Conservation (phyloP, 2,329 filamentous ascomycete genomes). For the Lizonia empirigonia region DNA sequence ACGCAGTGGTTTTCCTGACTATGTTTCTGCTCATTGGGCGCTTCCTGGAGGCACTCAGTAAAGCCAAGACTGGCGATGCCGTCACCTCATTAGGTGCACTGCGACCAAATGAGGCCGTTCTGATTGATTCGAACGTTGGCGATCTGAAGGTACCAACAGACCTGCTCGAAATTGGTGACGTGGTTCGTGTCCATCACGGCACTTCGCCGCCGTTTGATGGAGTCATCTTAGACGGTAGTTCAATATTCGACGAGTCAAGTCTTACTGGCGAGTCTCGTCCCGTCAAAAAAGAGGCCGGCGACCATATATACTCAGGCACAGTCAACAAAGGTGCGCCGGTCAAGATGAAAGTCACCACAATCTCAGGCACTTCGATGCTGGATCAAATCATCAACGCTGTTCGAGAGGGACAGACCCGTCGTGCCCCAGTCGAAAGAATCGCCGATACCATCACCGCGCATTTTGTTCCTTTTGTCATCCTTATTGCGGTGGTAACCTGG, state of each 20-base stretch:
- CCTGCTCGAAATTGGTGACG: slow-evolving; percentile 61
- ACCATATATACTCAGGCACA: slow-evolving; percentile 73
- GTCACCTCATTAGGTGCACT: slow-evolving; percentile 79
- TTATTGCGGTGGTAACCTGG: slow-evolving; percentile 74
- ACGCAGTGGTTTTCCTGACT: slow-evolving; percentile 90
- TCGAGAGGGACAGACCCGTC: slow-evolving; percentile 75
- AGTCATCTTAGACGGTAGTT: slow-evolving; percentile 59
- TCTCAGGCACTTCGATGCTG: slow-evolving; percentile 73
- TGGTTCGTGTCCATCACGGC: slow-evolving; percentile 76
- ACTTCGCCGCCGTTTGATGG: slow-evolving; percentile 87
- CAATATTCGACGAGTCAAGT: slow-evolving; percentile 86
- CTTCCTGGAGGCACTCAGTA: slow-evolving; percentile 88
- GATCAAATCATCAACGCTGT: slow-evolving; percentile 80
- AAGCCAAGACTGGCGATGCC: slow-evolving; percentile 86
- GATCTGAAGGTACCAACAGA: slow-evolving; percentile 64
- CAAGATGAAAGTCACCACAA: slow-evolving; percentile 66
- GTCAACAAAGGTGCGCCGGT: slow-evolving; percentile 72
- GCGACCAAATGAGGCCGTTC: slow-evolving; percentile 74
- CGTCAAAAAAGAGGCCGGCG: slow-evolving; percentile 67
- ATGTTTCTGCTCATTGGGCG: slow-evolving; percentile 78
- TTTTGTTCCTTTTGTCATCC: slow-evolving; percentile 75
- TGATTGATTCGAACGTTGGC: slow-evolving; percentile 59
- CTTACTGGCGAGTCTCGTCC: slow-evolving; percentile 78
- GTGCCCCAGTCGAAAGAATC: slow-evolving; percentile 76
- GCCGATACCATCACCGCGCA: slow-evolving; percentile 75